Base-by-base conservation (phyloP, 73 alveolate species). In the Effrenium voratum region DNA sequence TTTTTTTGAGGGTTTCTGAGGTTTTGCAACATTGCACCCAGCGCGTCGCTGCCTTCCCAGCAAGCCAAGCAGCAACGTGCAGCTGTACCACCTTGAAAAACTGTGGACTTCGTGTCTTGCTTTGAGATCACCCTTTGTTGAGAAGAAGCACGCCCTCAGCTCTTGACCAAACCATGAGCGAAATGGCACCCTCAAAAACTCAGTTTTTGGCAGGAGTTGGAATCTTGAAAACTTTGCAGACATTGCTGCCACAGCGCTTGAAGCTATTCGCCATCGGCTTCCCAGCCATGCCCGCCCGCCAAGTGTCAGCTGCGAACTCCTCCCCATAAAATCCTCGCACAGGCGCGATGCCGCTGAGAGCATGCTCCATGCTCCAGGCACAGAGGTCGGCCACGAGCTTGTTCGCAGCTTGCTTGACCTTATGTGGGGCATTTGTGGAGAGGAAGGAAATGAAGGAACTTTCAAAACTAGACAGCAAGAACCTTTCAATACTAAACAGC, bases 41-140 rank as follows among this genome's bases (percentile, higher is more conserved):
- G n/a, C n/a, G n/a, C n/a, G n/a, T n/a, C n/a, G n/a, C n/a, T n/a
- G n/a, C n/a, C n/a, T n/a, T n/a, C n/a, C n/a, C n/a, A n/a, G n/a
- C n/a, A 4, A 70, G 34, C 81, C 87, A 43, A 12, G 73, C 2
- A 36, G 16, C 91, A 19, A n/a, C 22, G 91, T 47, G 34, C 91
- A 81, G 19, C 47, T 70, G 34, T 47, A 81, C 73, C 73, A 81
- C 44, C 60, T 6, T 13, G 30, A 1, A 49, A 81, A 81, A 28
- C 5, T 10, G 34, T 81, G 70, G 12, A 46, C 46, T n/a, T 81
- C 73, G 41, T 81, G 91, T 3, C 91, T 22, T 0, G 91, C 91
- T n/a, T 81, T 81, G 68, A 81, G 34, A 81, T 81, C 91, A 3
- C 73, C 91, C 91, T 81, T 81, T 49, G n/a, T 41, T 13, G 73